Conservation (phyloP, 2,329 filamentous ascomycete species). For the Penicillium griseofulvum region DNA sequence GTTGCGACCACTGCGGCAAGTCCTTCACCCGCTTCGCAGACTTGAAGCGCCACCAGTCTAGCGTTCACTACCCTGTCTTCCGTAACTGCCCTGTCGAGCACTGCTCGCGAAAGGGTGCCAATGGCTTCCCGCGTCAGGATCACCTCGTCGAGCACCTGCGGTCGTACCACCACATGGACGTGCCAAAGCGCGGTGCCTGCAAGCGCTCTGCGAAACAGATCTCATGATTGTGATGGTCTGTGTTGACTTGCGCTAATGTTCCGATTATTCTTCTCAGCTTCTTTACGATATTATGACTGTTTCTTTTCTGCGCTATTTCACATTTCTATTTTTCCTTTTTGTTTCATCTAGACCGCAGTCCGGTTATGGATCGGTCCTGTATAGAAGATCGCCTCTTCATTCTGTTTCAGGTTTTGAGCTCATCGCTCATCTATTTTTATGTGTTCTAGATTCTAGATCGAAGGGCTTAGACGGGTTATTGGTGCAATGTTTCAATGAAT, state of each 20-base stretch:
- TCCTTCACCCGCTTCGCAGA: conserved; percentile 50
- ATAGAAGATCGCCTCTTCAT: conserved; percentile 7
- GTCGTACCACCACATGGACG: conserved; percentile 53
- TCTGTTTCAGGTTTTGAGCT: background rate
- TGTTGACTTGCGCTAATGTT: background rate
- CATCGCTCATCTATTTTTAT: background rate
- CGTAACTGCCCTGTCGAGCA: conserved; percentile 45
- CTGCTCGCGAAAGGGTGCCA: conserved; percentile 47
- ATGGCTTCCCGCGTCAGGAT: conserved; percentile 57
- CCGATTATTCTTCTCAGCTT: background rate
- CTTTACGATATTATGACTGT: conserved; percentile 5
- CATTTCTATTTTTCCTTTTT: background rate
- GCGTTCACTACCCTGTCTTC: conserved; percentile 45
- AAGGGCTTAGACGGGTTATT: background rate
- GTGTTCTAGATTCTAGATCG: conserved; percentile 7
- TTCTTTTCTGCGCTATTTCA: background rate
- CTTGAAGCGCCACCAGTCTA: conserved; percentile 49
- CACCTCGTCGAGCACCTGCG: conserved; percentile 58
- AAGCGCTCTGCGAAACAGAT: conserved; percentile 28
- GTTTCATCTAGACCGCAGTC: background rate
- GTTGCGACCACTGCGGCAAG: conserved; percentile 37
- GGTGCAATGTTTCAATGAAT: conserved; percentile 3
- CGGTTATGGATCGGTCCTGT: background rate
- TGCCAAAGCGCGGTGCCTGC: conserved; percentile 40
- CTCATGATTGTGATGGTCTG: background rate